Percentiles rank a stretch among this genome's conserved stretches.
Evolutionary conservation across 1,139 yeast genomes (phyloP).

Genomic region (Yamadazyma diddensiae): DNA sequence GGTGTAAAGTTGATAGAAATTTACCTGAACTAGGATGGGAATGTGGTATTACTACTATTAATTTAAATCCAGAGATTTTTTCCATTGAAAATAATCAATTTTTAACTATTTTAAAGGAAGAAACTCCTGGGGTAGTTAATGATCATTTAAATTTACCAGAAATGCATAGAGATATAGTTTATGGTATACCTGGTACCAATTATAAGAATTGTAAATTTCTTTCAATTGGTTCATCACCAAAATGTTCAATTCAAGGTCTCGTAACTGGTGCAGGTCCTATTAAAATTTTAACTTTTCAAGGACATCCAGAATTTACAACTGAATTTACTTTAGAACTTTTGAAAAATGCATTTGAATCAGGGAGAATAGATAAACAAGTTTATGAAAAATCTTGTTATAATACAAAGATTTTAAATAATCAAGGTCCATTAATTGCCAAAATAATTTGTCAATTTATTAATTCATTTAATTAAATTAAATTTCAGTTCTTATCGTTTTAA

Average conservation of each 20-base stretch:
- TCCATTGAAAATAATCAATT: slow-evolving; percentile 23
- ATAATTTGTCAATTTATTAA: slow-evolving; percentile 29
- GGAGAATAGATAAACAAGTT: slow-evolving; percentile 17
- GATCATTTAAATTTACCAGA: slow-evolving; percentile 49
- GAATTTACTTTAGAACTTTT: slow-evolving; percentile 30
- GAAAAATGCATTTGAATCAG: slow-evolving; percentile 15
- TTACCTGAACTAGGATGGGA: slow-evolving; percentile 63
- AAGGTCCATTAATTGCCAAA: slow-evolving; percentile 32
- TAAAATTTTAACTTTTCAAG: slow-evolving; percentile 68
- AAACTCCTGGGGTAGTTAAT: slow-evolving; percentile 14
- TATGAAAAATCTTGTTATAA: slow-evolving; percentile 27
- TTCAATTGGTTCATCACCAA: slow-evolving; percentile 51
- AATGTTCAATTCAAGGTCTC: slow-evolving; percentile 63
- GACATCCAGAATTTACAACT: slow-evolving; percentile 79
- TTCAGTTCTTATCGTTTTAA: background rate
- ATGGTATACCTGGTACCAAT: slow-evolving; percentile 22
- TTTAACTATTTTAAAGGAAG: slow-evolving; percentile 19
- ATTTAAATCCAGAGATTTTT: slow-evolving; percentile 40
- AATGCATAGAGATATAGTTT: slow-evolving; percentile 70
- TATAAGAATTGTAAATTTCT: slow-evolving; percentile 24
- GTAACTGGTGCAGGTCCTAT: slow-evolving; percentile 41
- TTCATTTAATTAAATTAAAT: slow-evolving; percentile 4
- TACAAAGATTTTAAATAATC: slow-evolving; percentile 31
- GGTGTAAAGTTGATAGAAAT: slow-evolving; percentile 57
- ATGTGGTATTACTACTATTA: slow-evolving; percentile 55